Conservation (phyloP, 345 rosid species). For the Anacardium occidentale region DNA sequence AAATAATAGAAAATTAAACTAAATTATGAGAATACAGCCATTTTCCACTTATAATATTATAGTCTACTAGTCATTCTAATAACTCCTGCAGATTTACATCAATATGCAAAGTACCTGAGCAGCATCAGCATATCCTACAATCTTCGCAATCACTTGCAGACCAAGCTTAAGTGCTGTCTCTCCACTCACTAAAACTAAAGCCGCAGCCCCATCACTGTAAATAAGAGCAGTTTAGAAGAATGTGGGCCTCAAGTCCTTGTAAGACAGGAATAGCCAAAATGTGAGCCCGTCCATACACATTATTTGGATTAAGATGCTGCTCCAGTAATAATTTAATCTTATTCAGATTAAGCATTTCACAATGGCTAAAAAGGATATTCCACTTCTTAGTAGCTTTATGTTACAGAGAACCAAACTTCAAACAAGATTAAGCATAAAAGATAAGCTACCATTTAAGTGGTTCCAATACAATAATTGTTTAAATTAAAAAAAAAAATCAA, state of each 20-base stretch:
- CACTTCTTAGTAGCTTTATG: neutral
- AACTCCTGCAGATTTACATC: neutral
- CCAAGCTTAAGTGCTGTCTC: slow-evolving; percentile 74
- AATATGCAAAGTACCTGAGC: slow-evolving; percentile 68
- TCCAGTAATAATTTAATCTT: neutral
- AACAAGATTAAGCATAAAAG: neutral
- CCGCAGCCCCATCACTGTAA: slow-evolving; percentile 97
- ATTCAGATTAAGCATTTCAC: neutral
- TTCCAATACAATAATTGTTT: neutral
- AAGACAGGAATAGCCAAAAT: neutral
- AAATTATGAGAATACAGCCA: neutral
- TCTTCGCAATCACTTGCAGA: slow-evolving; percentile 76
- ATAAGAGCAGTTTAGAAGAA: slow-evolving; percentile 19
- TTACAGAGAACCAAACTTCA: slow-evolving; percentile 1
- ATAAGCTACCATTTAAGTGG: neutral
- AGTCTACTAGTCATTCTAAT: neutral
- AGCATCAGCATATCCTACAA: slow-evolving; percentile 87
- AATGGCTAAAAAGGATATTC: neutral
- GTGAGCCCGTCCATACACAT: neutral
- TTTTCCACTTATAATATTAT: neutral
- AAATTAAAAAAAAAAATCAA: neutral
- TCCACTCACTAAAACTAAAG: slow-evolving; percentile 89
- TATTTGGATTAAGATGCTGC: neutral
- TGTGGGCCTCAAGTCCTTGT: slow-evolving; percentile 6
- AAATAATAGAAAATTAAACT: too few relatives aligned